Conservation (phyloP, 768 basidiomycete species). For the Asterophora parasitica region DNA sequence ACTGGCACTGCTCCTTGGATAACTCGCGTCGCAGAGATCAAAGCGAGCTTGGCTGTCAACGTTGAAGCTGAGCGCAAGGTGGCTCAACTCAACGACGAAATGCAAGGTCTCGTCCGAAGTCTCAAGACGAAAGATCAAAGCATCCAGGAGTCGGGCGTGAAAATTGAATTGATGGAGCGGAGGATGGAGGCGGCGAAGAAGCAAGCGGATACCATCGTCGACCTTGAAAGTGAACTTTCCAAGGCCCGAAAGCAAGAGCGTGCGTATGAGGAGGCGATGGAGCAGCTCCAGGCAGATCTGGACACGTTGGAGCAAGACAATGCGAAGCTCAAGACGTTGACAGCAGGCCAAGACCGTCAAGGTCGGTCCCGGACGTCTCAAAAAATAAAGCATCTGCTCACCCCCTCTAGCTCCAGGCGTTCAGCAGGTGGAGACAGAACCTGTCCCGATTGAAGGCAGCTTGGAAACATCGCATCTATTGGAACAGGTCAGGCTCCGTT, state of each 20-base stretch:
- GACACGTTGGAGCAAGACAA: slow-evolving; percentile 88
- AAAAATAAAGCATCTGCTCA: not conserved
- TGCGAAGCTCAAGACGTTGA: slow-evolving; percentile 67
- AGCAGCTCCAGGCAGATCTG: slow-evolving; percentile 85
- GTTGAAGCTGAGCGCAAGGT: slow-evolving; percentile 91
- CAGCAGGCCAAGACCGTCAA: slow-evolving; percentile 66
- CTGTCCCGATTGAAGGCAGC: slow-evolving; percentile 67
- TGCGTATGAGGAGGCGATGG: slow-evolving; percentile 90
- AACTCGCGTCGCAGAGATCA: slow-evolving; percentile 74
- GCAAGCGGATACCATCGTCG: slow-evolving; percentile 77
- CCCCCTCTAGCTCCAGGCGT: slow-evolving; percentile 35
- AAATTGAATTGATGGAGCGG: slow-evolving; percentile 93
- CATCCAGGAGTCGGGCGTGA: slow-evolving; percentile 84
- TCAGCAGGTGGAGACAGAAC: slow-evolving; percentile 55
- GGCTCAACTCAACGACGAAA: slow-evolving; percentile 80
- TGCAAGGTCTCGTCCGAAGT: slow-evolving; percentile 80
- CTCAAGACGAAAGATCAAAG: slow-evolving; percentile 86
- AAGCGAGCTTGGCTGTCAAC: slow-evolving; percentile 77
- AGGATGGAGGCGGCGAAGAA: slow-evolving; percentile 89
- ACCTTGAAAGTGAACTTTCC: slow-evolving; percentile 74
- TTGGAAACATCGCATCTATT: slow-evolving; percentile 84
- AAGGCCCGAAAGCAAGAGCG: slow-evolving; percentile 86
- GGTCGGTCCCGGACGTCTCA: slow-evolving; percentile 34
- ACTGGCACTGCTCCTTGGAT: slow-evolving; percentile 83
- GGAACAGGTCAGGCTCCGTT: slow-evolving; percentile 60